Base-by-base conservation (phyloP, 495 filamentous ascomycete genomes). In the Aspergillus carlsbadensis region DNA sequence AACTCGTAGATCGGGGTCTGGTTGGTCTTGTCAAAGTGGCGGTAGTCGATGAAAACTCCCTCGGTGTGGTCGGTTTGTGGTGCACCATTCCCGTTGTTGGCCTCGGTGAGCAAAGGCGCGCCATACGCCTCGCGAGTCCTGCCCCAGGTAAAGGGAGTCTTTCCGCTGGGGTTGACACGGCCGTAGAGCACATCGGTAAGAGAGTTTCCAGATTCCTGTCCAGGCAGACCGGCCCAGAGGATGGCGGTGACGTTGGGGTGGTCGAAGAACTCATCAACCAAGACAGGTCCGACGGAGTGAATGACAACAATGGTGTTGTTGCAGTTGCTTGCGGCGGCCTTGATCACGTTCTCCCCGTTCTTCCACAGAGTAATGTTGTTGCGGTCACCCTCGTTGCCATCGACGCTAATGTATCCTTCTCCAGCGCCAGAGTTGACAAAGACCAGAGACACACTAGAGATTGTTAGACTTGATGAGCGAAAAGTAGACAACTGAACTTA, bases 171-270 rank as follows among this genome's bases (percentile, higher is more conserved):
- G 72, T 94, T 96, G 66, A 91, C 84, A 45, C 79, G 81, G 44
- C 94, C 94, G 69, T 96, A 98, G 11, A 98, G 86, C 6, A 98
- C 83, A 65, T 98, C 93, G 22, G 85, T 84, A 58, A 98, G 83
- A n/a, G 88, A 83, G 71, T 94, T 92, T 36, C 94, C 94, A 29
- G 87, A 91, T 69, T 98, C 88, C 67, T 98, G 88, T 11, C 94
- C 94, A 0, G 94, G 94, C 40, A 97, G 69, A 68, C 92, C 93
- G 58, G 93, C 94, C 87, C 91, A 97, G 15, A 98, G 65, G 37
- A 98, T 94, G 22, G 90, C 94, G 8, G 92, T 97, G 54, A 98
- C 81, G 69, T 98, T 98, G n/a, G 88, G 85, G 70, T 88, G 85
- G 59, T 92, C 74, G 57, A 90, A 87, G 77, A 85, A 96, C 22